Base-by-base conservation (phyloP, 352 stramenopile species). In the Aphanomyces euteiches region DNA sequence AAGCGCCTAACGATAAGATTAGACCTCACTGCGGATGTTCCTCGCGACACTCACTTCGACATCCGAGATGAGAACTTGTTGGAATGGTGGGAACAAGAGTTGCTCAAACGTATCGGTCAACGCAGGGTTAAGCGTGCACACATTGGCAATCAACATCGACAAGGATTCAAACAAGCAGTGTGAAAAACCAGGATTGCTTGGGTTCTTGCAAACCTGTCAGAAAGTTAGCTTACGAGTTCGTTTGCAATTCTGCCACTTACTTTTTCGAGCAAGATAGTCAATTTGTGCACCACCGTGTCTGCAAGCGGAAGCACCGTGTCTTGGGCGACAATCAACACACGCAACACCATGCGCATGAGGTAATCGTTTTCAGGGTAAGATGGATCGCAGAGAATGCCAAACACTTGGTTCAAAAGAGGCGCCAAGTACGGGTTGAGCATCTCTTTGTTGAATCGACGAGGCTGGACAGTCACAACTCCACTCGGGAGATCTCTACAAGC, bases 151-250 rank as follows among this genome's bases (percentile, higher is more conserved):
- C 13, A 98, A 77, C 19, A 98, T 93, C 0, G 97, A 98, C 43
- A 99, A 88, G 12, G 96, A 98, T 80, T 99, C 98, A 74, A 99
- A 99, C 7, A 99, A 79, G 72, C 97, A 99, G 78, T 99, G 98
- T 73, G 98, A 99, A 81, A 98, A 99, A 28, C 94, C 94, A 21
- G 98, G 98, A 78, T 99, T 99, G 67, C 93, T 96, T 36, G 98
- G 97, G 81, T 99, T 99, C 45, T 96, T 96, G 66, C 95, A 98
- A 17, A 99, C 97, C 6, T 77, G 67, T 8, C 13, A 61, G 7
- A 10, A 19, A 10, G n/a, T 10, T 38, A n/a, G 8, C 7, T 38
- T 58, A 19, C 1, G 37, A 10, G 7, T 28, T 28, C 28, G 28
- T 28, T 28, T 28, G 28, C 28, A 28, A 28, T 0, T 28, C 13